Percentiles rank a stretch among this genome's conserved stretches.
Evolutionary conservation across 2,329 filamentous ascomycete genomes (phyloP).

Genomic region (Pseudomassariella vexata): DNA sequence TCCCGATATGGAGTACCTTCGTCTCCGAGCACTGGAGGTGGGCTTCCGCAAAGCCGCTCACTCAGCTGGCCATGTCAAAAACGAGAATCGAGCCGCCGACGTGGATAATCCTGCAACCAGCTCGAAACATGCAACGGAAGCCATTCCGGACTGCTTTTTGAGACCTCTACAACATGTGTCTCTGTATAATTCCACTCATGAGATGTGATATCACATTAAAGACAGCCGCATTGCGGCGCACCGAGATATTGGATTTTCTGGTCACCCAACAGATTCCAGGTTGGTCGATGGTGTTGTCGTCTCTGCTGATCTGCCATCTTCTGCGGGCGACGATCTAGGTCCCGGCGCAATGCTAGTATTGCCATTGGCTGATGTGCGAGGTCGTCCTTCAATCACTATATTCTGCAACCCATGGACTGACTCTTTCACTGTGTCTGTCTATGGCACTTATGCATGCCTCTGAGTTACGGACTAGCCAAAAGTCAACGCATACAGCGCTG

Average conservation of each 20-base stretch:
- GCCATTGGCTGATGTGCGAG: slow-evolving; percentile 2
- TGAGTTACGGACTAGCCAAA: not conserved
- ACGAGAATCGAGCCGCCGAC: too few species aligned
- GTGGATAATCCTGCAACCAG: too few species aligned
- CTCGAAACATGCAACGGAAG: not conserved
- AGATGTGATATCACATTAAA: slow-evolving; percentile 2
- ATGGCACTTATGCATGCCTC: slow-evolving; percentile 6
- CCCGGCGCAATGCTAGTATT: not conserved
- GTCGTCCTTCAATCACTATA: not conserved
- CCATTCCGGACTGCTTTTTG: not conserved
- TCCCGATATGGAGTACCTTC: not conserved
- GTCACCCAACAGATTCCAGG: not conserved
- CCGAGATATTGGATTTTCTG: not conserved
- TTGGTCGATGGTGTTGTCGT: slow-evolving; percentile 2
- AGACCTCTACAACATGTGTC: not conserved
- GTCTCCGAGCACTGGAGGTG: not conserved
- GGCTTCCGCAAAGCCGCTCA: not conserved
- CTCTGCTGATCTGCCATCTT: too few species aligned
- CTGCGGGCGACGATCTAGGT: too few species aligned
- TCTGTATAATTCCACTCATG: not conserved
- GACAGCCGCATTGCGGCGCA: too few species aligned
- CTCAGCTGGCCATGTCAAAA: too few species aligned
- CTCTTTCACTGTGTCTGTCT: not conserved
- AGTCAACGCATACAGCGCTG: not conserved
- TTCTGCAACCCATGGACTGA: not conserved